phyloP scores from a whole-genome alignment of 768 basidiomycete species.

The Cubamyces sp. region DNA sequence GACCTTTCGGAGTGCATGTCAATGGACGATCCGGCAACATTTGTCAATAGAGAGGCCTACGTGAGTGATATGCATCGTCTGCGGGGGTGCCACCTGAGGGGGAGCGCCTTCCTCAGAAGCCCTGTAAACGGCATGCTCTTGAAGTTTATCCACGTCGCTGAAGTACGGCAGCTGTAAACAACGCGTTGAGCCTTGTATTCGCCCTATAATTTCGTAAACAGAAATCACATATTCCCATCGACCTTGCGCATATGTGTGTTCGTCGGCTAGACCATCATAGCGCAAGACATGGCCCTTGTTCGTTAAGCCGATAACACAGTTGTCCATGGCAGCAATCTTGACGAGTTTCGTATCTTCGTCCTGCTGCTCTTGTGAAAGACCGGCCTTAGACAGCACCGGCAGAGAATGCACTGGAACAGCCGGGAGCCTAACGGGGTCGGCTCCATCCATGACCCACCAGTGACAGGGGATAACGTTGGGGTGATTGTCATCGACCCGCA shows the following conservation, averaged over 20 bases:
- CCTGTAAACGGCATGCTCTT: slow-evolving; percentile 42
- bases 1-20: slow-evolving; percentile 50
- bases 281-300: slow-evolving; percentile 78
- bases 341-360: slow-evolving; percentile 54
- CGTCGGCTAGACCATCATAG: slow-evolving; percentile 51
- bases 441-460: slow-evolving; percentile 53
- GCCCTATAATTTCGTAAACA: background rate
- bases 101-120: slow-evolving; percentile 32
- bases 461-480: slow-evolving; percentile 57
- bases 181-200: slow-evolving; percentile 9
- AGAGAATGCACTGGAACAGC: slow-evolving; percentile 53
- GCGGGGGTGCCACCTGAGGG: slow-evolving; percentile 39
- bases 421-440: slow-evolving; percentile 63
- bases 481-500: slow-evolving; percentile 35
- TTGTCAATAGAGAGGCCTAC: slow-evolving; percentile 51
- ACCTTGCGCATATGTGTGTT: slow-evolving; percentile 42
- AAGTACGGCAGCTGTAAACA: slow-evolving; percentile 67
- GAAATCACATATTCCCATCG: slow-evolving; percentile 73
- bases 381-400: slow-evolving; percentile 49
- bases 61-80: slow-evolving; percentile 71
- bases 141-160: slow-evolving; percentile 61
- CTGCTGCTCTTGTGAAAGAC: slow-evolving; percentile 28
- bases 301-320: slow-evolving; percentile 77
- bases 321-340: slow-evolving; percentile 81
- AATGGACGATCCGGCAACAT: slow-evolving; percentile 14